phyloP scores from a whole-genome alignment of 495 filamentous ascomycete genomes.

The Ascobolus immersus region DNA sequence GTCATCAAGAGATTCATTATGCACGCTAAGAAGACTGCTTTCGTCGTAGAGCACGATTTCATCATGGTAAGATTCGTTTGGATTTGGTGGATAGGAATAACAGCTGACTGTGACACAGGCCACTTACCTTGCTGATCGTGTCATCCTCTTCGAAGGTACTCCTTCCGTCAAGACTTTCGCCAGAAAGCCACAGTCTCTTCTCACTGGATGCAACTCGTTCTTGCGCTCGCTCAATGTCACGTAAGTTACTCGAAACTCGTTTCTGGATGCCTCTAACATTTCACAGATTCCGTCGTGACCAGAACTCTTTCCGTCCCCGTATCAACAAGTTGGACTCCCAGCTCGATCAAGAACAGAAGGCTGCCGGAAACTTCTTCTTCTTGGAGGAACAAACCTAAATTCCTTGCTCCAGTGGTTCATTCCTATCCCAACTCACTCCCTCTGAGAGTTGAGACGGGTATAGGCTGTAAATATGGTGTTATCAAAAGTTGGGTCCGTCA shows the following conservation, averaged over 20 bases:
- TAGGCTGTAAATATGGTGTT: no score
- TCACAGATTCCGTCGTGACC: slow-evolving; percentile 61
- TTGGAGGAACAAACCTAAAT: no score
- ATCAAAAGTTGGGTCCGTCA: no score
- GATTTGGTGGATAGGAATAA: not conserved
- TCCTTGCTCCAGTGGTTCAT: no score
- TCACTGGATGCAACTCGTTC: slow-evolving; percentile 93
- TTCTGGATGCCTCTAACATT: not conserved
- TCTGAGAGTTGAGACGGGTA: no score
- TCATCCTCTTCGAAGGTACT: slow-evolving; percentile 92
- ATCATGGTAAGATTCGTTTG: slow-evolving; percentile 38
- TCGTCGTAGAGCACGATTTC: slow-evolving; percentile 99
- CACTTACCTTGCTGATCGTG: slow-evolving; percentile 85
- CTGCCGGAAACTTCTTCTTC: slow-evolving; percentile 89
- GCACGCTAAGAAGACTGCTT: slow-evolving; percentile 98
- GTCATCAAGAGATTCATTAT: slow-evolving; percentile 99
- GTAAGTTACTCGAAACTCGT: no score
- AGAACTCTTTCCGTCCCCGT: slow-evolving; percentile 79
- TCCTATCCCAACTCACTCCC: no score
- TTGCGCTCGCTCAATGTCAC: slow-evolving; percentile 88
- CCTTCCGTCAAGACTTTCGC: slow-evolving; percentile 70
- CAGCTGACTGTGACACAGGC: slow-evolving; percentile 20
- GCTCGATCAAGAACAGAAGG: slow-evolving; percentile 91
- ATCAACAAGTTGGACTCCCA: slow-evolving; percentile 96
- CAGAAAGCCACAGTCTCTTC: slow-evolving; percentile 67